Conservation (phyloP, 2,329 filamentous ascomycete species). For the Colletotrichum somersetense region DNA sequence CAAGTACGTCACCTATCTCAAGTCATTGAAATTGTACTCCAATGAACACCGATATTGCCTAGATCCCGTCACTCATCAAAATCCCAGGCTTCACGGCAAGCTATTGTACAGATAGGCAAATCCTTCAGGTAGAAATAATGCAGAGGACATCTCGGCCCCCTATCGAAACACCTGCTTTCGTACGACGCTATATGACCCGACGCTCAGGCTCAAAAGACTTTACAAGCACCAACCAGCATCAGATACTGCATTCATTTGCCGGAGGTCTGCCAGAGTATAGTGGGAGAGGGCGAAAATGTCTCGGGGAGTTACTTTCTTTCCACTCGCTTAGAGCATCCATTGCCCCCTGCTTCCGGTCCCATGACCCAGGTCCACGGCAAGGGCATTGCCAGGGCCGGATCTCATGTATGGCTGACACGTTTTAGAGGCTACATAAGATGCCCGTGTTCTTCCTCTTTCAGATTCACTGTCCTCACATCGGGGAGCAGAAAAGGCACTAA, state of each 20-base stretch:
- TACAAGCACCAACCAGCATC: not conserved
- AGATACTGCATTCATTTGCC: not conserved
- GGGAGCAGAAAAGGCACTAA: not conserved
- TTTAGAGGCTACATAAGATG: conserved; percentile 13
- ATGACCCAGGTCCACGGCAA: conserved; percentile 29
- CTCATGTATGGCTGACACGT: not conserved
- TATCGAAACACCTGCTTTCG: not conserved
- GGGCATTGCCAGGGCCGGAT: not conserved
- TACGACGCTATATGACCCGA: not conserved
- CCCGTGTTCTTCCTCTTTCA: not conserved
- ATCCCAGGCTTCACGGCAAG: not conserved
- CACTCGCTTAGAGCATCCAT: not conserved
- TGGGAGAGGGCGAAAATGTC: conserved; percentile 15
- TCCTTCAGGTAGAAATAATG: not conserved
- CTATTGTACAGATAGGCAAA: not conserved
- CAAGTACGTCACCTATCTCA: not conserved
- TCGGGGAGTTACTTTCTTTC: conserved; percentile 26
- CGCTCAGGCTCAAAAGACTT: not conserved
- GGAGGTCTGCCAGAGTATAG: not conserved
- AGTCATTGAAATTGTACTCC: not conserved
- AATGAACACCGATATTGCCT: not conserved
- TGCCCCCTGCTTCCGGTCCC: conserved; percentile 13
- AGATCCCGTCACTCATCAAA: not conserved
- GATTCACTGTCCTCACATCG: not conserved
- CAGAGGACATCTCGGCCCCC: not conserved